These are phyloP conservation scores for Hypoxylon sp. DNA, from an alignment of 2,329 filamentous ascomycete species.

Conservation along the genomic window DNA sequence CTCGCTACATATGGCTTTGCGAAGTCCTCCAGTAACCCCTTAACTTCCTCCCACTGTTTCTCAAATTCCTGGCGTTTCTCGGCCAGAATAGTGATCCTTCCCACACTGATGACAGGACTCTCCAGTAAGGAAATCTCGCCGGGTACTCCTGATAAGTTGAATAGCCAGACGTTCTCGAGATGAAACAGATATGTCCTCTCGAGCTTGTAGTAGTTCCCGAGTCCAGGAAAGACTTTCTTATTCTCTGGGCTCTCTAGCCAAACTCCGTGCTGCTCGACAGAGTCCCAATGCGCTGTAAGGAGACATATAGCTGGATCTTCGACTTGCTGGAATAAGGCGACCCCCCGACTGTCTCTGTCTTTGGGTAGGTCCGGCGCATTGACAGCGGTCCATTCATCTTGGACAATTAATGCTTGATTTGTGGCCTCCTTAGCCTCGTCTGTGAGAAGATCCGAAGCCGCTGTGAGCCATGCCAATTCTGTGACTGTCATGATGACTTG, in stretches of 20 bases:
- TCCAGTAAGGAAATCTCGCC: conserved; percentile 46
- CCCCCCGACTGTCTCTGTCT: conserved; percentile 55
- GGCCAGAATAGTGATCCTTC: conserved; percentile 51
- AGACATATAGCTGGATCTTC: conserved; percentile 58
- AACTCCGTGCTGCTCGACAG: conserved; percentile 57
- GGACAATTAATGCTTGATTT: conserved; percentile 53
- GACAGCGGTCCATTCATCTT: conserved; percentile 60
- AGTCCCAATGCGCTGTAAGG: conserved; percentile 63
- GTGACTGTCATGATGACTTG: conserved; percentile 45
- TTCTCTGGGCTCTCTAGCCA: conserved; percentile 64
- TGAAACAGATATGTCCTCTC: conserved; percentile 60
- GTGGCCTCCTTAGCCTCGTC: conserved; percentile 55
- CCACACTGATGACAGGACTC: conserved; percentile 59
- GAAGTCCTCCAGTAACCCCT: conserved; percentile 52
- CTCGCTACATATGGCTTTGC: conserved; percentile 55
- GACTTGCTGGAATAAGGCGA: conserved; percentile 55
- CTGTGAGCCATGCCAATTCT: conserved; percentile 50
- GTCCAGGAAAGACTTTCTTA: conserved; percentile 53
- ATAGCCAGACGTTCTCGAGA: conserved; percentile 54
- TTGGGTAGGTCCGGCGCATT: conserved; percentile 56
- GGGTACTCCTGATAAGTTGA: conserved; percentile 33
- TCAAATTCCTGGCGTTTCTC: conserved; percentile 55
- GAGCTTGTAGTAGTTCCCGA: conserved; percentile 56
- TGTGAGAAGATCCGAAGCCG: conserved; percentile 50
- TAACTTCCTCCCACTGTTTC: conserved; percentile 54